phyloP scores from a whole-genome alignment of 345 rosid species.

The Draba incana region DNA sequence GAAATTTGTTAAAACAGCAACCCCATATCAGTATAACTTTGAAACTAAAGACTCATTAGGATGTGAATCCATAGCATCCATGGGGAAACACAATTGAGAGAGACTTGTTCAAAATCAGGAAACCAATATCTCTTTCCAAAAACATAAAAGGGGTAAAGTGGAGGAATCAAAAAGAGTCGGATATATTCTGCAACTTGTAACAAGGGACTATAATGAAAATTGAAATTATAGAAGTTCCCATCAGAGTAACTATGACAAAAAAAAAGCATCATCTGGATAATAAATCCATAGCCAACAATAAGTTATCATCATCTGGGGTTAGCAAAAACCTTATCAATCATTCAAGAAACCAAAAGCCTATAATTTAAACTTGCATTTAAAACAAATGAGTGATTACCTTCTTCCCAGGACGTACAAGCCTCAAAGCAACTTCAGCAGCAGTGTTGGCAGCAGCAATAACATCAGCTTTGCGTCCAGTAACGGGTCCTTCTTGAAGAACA shows the following conservation, averaged over 20 bases:
- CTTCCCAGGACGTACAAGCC: conserved; percentile 97
- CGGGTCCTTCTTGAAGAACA: conserved; percentile 73
- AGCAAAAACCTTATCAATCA: conserved; percentile 11
- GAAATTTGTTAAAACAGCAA: no score
- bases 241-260: conserved; percentile 88
- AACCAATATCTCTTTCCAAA: neutral
- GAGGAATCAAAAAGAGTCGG: neutral
- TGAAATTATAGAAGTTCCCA: conserved; percentile 41
- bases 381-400: conserved; percentile 50
- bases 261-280: conserved; percentile 62
- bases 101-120: neutral
- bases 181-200: neutral
- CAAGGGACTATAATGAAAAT: neutral
- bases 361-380: neutral
- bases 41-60: no score
- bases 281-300: conserved; percentile 58
- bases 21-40: no score
- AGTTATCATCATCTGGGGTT: conserved; percentile 61
- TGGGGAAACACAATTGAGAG: neutral
- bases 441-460: conserved; percentile 92
- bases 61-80: no score
- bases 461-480: conserved; percentile 82
- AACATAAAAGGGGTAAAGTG: no score
- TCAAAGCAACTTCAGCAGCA: conserved; percentile 97
- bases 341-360: neutral